Conservation (phyloP, 2,329 filamentous ascomycete genomes). For the Aspergillus aculeatinus region DNA sequence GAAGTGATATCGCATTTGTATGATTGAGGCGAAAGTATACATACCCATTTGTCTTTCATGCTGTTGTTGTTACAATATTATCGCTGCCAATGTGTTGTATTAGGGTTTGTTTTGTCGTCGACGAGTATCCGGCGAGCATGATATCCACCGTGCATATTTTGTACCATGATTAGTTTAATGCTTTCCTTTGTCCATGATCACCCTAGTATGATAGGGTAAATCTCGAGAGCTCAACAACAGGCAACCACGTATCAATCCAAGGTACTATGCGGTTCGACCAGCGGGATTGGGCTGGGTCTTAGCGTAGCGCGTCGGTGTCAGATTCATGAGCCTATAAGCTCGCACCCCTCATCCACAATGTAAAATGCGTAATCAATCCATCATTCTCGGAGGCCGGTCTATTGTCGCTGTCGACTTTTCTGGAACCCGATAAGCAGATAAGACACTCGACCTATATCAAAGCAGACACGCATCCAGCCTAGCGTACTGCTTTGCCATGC, state of each 20-base stretch:
- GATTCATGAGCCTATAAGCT: background rate
- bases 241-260: background rate
- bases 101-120: conserved; percentile 4
- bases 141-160: conserved; percentile 5
- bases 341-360: background rate
- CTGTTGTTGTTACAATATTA: background rate
- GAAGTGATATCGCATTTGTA: conserved; percentile 33
- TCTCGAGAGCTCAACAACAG: background rate
- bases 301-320: background rate
- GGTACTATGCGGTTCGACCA: background rate
- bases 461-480: background rate
- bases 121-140: conserved; percentile 6
- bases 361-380: background rate
- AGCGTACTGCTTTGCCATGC: background rate
- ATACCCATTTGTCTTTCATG: background rate
- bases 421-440: background rate
- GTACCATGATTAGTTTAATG: background rate
- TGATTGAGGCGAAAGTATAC: conserved; percentile 8
- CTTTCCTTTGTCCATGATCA: background rate
- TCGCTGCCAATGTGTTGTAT: background rate
- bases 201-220: background rate
- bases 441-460: background rate
- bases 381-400: background rate
- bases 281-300: background rate
- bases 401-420: background rate